Base-by-base conservation (phyloP, 371 early-diverging fungal species). In the Mortierella sp. region DNA sequence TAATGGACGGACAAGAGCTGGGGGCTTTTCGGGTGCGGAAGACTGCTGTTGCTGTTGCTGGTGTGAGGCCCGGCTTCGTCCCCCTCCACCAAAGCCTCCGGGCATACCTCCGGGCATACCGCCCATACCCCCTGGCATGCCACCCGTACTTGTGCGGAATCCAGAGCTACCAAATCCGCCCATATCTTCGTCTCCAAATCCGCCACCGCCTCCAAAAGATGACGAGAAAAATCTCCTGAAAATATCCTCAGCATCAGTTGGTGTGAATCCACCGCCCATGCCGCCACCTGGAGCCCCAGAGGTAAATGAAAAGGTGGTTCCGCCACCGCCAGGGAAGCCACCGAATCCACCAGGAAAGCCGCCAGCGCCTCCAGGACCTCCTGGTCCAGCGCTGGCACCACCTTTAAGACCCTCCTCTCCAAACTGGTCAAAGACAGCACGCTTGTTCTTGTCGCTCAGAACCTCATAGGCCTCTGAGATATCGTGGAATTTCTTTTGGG, bases 381-480 rank as follows among this genome's bases (percentile, higher is more conserved):
- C 63, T 4, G 84, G 80, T 2, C 83, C 72, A 32, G 70, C 59
- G 7, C 78, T 66, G 0, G 79, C 73, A 17, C 84, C 83, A 48
- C 89, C 92, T 79, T 92, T 92, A 50, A 96, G 86, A 7, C 95
- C 97, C 58, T 93, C 97, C 82, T 96, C 97, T 48, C 97, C 97
- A 70, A 81, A 95, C 72, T 91, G 92, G 71, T 95, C 96, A 81
- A 93, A 96, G 28, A 95, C 83, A 34, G 91, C 83, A 27, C 94
- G 90, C 79, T 94, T 94, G 64, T 94, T 81, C 73, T 89, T 89
- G 79, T 99, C 98, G 44, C 95, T 95, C 6, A 98, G 86, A 60
- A 96, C 92, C 82, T 98, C 97, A 84, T 96, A 95, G 41, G 99
- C 94, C 83, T 95, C 90, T 44, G 88, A 84, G 48, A 94, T 83